Evolutionary conservation across 139 green algal species (phyloP).

Genomic region (Chlorella sp.): DNA sequence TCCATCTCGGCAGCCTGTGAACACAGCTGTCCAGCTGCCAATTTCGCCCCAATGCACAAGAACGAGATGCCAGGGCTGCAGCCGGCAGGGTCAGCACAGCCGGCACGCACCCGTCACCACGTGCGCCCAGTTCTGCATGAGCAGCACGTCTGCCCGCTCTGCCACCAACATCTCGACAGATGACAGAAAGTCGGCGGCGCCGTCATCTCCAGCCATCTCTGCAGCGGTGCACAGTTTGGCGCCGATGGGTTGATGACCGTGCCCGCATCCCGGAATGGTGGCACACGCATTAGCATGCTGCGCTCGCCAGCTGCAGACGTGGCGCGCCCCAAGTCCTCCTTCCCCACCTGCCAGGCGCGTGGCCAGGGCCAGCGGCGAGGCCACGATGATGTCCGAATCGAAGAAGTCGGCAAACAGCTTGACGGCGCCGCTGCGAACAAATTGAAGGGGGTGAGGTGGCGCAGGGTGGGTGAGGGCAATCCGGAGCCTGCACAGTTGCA

Average conservation of each 20-base stretch:
- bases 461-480: too few relatives aligned
- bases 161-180: slow-evolving; percentile 92
- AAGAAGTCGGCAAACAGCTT: slow-evolving; percentile 89
- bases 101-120: slow-evolving; percentile 58
- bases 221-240: not conserved
- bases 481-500: too few relatives aligned
- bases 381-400: slow-evolving; percentile 92
- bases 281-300: not conserved
- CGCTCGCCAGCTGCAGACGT: too few relatives aligned
- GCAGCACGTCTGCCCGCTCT: slow-evolving; percentile 87
- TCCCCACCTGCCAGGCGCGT: slow-evolving; percentile 65
- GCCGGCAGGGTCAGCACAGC: not conserved
- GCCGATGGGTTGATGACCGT: too few relatives aligned
- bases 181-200: slow-evolving; percentile 87
- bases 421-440: slow-evolving; percentile 54
- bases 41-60: too few relatives aligned
- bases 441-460: too few relatives aligned
- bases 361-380: slow-evolving; percentile 90
- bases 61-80: not conserved
- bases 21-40: too few relatives aligned
- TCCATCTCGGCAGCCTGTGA: too few relatives aligned
- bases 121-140: slow-evolving; percentile 93
- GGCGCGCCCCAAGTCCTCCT: too few relatives aligned
- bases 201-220: slow-evolving; percentile 12
- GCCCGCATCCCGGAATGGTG: not conserved